Percentiles rank a stretch among this genome's conserved stretches.
Evolutionary conservation across 768 basidiomycete genomes (phyloP).

Genomic region (Mycena galericulata): DNA sequence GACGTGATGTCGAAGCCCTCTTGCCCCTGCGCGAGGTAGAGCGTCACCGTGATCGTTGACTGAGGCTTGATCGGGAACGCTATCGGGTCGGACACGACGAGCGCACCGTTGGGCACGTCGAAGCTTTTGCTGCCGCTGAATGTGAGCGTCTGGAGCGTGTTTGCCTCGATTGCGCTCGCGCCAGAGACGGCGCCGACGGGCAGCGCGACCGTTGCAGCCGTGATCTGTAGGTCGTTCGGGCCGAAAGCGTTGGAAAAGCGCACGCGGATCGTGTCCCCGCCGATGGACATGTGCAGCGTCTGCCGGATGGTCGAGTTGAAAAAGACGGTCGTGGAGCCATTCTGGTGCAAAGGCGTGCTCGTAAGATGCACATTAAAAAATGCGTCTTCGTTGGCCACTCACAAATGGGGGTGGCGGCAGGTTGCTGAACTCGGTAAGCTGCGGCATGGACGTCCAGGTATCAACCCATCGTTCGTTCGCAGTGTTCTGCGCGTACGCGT

Average conservation of each 20-base stretch:
- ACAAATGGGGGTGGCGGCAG: slow-evolving; percentile 51
- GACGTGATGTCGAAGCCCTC: slow-evolving; percentile 54
- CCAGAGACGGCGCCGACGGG: slow-evolving; percentile 53
- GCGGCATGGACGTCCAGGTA: slow-evolving; percentile 55
- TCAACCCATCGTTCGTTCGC: slow-evolving; percentile 46
- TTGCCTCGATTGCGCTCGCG: slow-evolving; percentile 47
- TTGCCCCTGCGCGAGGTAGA: slow-evolving; percentile 57
- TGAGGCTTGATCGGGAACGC: slow-evolving; percentile 52
- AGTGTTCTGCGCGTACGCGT: neutral
- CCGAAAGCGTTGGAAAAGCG: slow-evolving; percentile 65
- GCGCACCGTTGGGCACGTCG: slow-evolving; percentile 56
- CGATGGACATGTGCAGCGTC: slow-evolving; percentile 58
- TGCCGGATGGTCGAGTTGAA: slow-evolving; percentile 61
- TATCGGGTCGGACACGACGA: slow-evolving; percentile 60
- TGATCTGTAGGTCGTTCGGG: slow-evolving; percentile 54
- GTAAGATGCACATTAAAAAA: neutral
- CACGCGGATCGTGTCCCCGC: slow-evolving; percentile 54
- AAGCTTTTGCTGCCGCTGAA: slow-evolving; percentile 58
- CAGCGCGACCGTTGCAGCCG: slow-evolving; percentile 56
- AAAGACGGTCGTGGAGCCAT: slow-evolving; percentile 49
- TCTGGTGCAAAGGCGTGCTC: slow-evolving; percentile 35
- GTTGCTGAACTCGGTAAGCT: slow-evolving; percentile 51
- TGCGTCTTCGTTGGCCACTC: neutral
- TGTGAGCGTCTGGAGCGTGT: slow-evolving; percentile 51
- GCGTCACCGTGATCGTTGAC: slow-evolving; percentile 53